A percentile compares a stretch with the other conserved stretches of the same genome.
Evolutionary conservation across 1,284 basidiomycete genomes (phyloP).

Genomic region (Trametes sp.): DNA sequence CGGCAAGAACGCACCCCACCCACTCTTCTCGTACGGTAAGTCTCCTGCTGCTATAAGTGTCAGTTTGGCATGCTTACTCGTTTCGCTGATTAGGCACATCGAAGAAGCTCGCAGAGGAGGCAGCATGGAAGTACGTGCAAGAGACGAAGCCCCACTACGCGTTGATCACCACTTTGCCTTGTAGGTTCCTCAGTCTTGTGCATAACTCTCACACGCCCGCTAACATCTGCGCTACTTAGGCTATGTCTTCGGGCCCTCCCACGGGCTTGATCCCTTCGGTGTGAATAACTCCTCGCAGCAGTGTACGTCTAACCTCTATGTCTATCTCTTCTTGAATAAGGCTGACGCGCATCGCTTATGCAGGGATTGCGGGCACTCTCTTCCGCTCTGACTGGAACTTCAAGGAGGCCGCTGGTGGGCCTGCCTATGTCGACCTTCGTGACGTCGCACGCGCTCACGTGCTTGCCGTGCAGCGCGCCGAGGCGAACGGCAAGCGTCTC

Average conservation of each 20-base stretch:
- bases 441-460: slow-evolving; percentile 7
- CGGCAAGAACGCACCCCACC: slow-evolving; percentile 5
- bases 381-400: slow-evolving; percentile 10
- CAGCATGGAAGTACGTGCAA: slow-evolving; percentile 1
- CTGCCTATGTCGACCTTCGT: slow-evolving; percentile 3
- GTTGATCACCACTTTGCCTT: slow-evolving; percentile 1
- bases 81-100: too few species aligned
- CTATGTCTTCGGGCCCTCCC: slow-evolving; percentile 1
- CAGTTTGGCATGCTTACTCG: too few species aligned
- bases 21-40: slow-evolving; percentile 5
- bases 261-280: slow-evolving; percentile 4
- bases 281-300: slow-evolving; percentile 8
- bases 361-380: slow-evolving; percentile 4
- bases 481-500: slow-evolving; percentile 6
- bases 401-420: background rate
- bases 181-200: background rate
- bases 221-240: background rate
- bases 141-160: slow-evolving; percentile 7
- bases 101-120: slow-evolving; percentile 6
- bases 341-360: too few species aligned
- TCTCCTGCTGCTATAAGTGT: too few species aligned
- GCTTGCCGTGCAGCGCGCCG: background rate
- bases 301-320: background rate
- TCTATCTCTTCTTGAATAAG: background rate
- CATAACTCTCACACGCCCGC: background rate